These are phyloP conservation scores for Oehlia diaphana DNA, from an alignment of 192 early-diverging fungal genomes.

Conservation along the genomic window DNA sequence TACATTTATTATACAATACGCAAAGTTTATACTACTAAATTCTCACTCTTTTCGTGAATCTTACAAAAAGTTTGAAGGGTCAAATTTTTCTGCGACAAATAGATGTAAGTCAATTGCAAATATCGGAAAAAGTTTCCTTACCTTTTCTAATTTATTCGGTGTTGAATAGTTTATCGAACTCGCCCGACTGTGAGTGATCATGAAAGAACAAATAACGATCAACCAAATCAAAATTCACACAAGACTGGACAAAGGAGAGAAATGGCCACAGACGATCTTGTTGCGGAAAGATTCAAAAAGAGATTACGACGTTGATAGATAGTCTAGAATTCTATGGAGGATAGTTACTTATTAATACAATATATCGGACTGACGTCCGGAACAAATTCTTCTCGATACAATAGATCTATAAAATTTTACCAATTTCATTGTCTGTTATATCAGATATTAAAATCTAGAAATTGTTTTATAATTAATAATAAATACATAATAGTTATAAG, in stretches of 20 bases:
- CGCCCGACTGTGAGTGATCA: slow-evolving; percentile 23
- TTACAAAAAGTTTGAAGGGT: slow-evolving; percentile 18
- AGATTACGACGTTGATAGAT: slow-evolving; percentile 62
- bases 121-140: slow-evolving; percentile 20
- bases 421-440: no score
- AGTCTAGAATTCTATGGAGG: background rate
- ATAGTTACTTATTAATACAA: no score
- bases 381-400: no score
- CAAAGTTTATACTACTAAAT: background rate
- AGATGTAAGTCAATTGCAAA: slow-evolving; percentile 32
- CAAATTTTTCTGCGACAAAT: slow-evolving; percentile 24
- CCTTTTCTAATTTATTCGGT: slow-evolving; percentile 17
- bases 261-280: slow-evolving; percentile 84
- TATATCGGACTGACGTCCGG: no score
- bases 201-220: slow-evolving; percentile 25
- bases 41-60: slow-evolving; percentile 17
- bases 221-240: slow-evolving; percentile 38
- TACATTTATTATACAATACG: background rate
- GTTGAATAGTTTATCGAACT: slow-evolving; percentile 24
- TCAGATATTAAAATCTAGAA: no score
- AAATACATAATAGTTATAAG: no score
- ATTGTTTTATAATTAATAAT: background rate
- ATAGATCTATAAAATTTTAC: no score
- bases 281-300: slow-evolving; percentile 84
- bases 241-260: slow-evolving; percentile 52